Percentiles rank a stretch among this genome's conserved stretches.
These are phyloP conservation scores for Borovskyia barvae DNA, from an alignment of 208 protist species.

Conservation along the genomic window DNA sequence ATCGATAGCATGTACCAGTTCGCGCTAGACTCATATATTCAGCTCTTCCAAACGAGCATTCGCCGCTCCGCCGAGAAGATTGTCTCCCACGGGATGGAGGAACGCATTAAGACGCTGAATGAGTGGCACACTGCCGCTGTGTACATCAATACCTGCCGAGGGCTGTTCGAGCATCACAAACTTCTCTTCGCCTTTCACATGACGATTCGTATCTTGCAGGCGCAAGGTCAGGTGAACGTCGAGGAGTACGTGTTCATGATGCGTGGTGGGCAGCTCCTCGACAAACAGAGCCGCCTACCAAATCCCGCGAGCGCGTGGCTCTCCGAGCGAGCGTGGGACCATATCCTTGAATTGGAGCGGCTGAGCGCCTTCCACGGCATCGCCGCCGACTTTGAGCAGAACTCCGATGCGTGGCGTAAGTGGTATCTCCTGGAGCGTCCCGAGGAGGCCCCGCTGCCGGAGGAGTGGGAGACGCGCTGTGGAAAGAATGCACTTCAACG, in stretches of 20 bases:
- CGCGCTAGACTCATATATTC: slow-evolving; percentile 97
- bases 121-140: slow-evolving; percentile 97
- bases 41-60: slow-evolving; percentile 96
- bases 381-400: slow-evolving; percentile 94
- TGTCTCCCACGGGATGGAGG: slow-evolving; percentile 72
- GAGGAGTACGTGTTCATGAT: slow-evolving; percentile 99
- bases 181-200: slow-evolving; percentile 99
- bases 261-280: slow-evolving; percentile 94
- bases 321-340: slow-evolving; percentile 95
- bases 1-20: slow-evolving; percentile 99
- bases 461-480: slow-evolving; percentile 93
- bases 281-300: slow-evolving; percentile 89
- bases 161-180: slow-evolving; percentile 99
- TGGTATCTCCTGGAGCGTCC: slow-evolving; percentile 95
- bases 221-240: slow-evolving; percentile 86
- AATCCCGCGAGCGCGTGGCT: slow-evolving; percentile 97
- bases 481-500: slow-evolving; percentile 93
- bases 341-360: slow-evolving; percentile 97
- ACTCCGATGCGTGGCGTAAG: slow-evolving; percentile 90
- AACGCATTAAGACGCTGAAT: slow-evolving; percentile 95
- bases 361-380: slow-evolving; percentile 95
- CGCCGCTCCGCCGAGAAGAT: slow-evolving; percentile 92
- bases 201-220: slow-evolving; percentile 95
- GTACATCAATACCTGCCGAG: slow-evolving; percentile 97
- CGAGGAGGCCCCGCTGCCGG: slow-evolving; percentile 94